These are phyloP conservation scores for Apiosordaria backusii DNA, from an alignment of 495 filamentous ascomycete genomes.

Conservation along the genomic window DNA sequence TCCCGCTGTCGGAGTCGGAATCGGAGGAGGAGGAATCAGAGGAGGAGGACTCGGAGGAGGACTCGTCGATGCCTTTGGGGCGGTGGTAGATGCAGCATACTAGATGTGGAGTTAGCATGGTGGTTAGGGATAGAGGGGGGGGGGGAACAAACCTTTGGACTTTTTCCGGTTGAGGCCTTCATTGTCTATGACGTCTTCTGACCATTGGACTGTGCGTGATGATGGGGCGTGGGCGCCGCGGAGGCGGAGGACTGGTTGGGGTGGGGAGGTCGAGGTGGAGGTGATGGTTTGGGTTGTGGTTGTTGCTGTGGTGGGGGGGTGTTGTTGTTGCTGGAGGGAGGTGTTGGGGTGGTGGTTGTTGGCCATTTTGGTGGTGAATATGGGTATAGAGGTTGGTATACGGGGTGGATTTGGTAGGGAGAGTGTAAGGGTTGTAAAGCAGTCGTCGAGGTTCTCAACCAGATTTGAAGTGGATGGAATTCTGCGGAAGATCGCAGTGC, in stretches of 20 bases:
- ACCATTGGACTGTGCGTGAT: conserved; percentile 73
- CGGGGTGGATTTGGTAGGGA: neutral
- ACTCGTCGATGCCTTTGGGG: conserved; percentile 76
- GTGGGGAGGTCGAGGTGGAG: conserved; percentile 16
- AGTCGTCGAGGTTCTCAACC: conserved; percentile 1
- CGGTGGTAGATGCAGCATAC: conserved; percentile 99
- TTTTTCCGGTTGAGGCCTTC: conserved; percentile 92
- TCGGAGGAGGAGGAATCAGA: conserved; percentile 42
- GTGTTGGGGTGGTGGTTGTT: conserved; percentile 4
- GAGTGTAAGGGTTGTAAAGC: neutral
- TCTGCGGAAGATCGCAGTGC: neutral
- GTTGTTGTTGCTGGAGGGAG: conserved; percentile 16
- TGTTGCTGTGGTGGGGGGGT: conserved; percentile 14
- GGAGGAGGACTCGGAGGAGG: conserved; percentile 60
- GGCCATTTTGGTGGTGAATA: too few relatives aligned
- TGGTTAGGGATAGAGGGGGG: neutral
- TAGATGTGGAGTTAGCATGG: conserved; percentile 33
- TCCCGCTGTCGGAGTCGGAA: conserved; percentile 35
- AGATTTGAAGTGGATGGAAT: neutral
- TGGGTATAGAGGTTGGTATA: too few relatives aligned
- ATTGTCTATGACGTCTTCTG: conserved; percentile 91
- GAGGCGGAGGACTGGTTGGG: conserved; percentile 45
- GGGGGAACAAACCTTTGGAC: conserved; percentile 70
- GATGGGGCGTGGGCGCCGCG: conserved; percentile 39
- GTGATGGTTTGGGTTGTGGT: conserved; percentile 20